Percentiles rank a stretch among this genome's conserved stretches.
Conservation (phyloP, 1,284 basidiomycete genomes). For the Ustilago nuda region DNA sequence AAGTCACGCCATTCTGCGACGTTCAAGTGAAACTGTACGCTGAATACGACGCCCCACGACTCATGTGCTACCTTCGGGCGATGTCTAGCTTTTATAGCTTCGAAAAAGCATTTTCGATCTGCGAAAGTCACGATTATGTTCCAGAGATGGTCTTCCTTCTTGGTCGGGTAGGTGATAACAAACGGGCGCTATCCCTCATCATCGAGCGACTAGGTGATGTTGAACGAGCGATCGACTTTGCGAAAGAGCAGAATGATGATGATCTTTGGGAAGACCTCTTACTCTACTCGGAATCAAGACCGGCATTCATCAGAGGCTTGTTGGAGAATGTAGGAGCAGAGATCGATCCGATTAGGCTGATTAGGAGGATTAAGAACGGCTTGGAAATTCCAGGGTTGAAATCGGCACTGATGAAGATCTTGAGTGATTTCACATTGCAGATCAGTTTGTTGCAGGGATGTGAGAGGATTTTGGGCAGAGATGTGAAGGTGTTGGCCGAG, state of each 20-base stretch:
- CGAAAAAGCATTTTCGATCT: constrained; percentile 90
- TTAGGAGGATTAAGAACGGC: constrained; percentile 92
- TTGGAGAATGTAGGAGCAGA: constrained; percentile 93
- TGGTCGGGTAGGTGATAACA: constrained; percentile 97
- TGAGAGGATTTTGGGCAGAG: constrained; percentile 57
- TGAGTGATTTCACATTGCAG: constrained; percentile 91
- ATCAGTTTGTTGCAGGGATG: constrained; percentile 64
- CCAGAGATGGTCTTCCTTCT: constrained; percentile 97
- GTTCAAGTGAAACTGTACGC: constrained; percentile 89
- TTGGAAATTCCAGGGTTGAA: constrained; percentile 95
- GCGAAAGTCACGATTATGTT: constrained; percentile 85
- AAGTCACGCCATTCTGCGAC: constrained; percentile 85
- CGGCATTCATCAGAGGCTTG: constrained; percentile 92
- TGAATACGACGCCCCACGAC: constrained; percentile 80
- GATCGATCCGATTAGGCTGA: constrained; percentile 93
- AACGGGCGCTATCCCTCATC: constrained; percentile 90
- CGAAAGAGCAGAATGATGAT: constrained; percentile 94
- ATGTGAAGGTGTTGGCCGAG: constrained; percentile 47
- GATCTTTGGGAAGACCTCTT: constrained; percentile 98
- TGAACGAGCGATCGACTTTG: constrained; percentile 93
- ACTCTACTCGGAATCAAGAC: constrained; percentile 91
- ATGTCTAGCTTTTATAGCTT: constrained; percentile 88
- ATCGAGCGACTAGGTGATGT: constrained; percentile 96
- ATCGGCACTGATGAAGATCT: constrained; percentile 91
- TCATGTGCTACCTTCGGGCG: constrained; percentile 91